Percentiles rank a stretch among this genome's conserved stretches.
These are phyloP conservation scores for Erodium trifolium DNA, from an alignment of 441 rosid species.

Conservation along the genomic window DNA sequence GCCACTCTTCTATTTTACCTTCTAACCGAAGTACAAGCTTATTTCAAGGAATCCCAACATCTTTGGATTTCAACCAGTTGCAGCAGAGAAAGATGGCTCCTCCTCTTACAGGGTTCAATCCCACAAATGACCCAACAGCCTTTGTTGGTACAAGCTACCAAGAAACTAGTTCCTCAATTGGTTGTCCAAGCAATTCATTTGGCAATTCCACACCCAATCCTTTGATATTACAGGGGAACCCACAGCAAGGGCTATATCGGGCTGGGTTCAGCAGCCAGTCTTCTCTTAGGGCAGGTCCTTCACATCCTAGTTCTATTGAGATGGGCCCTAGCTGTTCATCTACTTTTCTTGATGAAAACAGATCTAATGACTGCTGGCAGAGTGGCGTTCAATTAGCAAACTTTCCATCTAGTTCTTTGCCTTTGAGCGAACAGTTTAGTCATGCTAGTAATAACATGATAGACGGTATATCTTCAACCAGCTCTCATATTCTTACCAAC, in stretches of 20 bases:
- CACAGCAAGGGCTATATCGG: conserved; percentile 27
- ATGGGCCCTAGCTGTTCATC: conserved; percentile 30
- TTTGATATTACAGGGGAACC: conserved; percentile 24
- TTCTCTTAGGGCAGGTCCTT: conserved; percentile 33
- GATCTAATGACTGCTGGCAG: conserved; percentile 40
- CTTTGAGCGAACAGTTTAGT: conserved; percentile 26
- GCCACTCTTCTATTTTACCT: conserved; percentile 32
- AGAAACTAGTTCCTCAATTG: conserved; percentile 28
- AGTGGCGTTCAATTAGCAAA: conserved; percentile 34
- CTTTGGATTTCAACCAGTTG: conserved; percentile 48
- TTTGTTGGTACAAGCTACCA: conserved; percentile 37
- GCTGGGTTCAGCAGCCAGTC: conserved; percentile 40
- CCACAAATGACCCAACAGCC: conserved; percentile 22
- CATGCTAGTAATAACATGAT: conserved; percentile 28
- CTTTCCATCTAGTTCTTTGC: conserved; percentile 36
- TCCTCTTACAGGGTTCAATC: conserved; percentile 27
- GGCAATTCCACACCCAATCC: conserved; percentile 33
- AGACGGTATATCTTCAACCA: conserved; percentile 23
- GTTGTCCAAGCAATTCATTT: conserved; percentile 25
- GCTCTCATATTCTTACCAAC: conserved; percentile 28
- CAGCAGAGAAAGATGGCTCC: conserved; percentile 33
- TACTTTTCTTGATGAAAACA: conserved; percentile 37
- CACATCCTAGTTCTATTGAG: conserved; percentile 36
- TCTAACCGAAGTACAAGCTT: conserved; percentile 38
- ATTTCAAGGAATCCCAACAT: conserved; percentile 59